A percentile compares a stretch with the other conserved stretches of the same genome.
Conservation (phyloP, 768 basidiomycete genomes). For the Termitomyces sp. region DNA sequence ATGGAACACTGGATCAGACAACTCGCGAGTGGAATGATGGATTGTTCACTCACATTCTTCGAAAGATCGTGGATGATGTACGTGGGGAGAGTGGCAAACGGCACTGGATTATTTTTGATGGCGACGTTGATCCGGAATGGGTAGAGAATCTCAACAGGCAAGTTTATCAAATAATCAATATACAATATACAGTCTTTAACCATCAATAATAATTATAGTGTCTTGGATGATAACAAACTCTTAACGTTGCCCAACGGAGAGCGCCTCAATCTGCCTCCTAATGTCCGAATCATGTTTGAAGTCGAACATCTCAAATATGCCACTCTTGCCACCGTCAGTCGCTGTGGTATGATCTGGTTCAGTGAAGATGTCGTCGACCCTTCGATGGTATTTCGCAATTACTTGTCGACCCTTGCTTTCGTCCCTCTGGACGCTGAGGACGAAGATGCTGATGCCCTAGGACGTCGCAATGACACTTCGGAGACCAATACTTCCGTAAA, state of each 20-base stretch:
- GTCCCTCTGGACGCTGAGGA: constrained; percentile 86
- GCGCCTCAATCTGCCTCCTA: constrained; percentile 92
- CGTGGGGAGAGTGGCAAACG: constrained; percentile 95
- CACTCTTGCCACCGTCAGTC: constrained; percentile 97
- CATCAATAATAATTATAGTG: constrained; percentile 43
- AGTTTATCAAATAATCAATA: constrained; percentile 18
- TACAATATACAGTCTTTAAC: constrained; percentile 1
- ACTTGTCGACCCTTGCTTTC: constrained; percentile 70
- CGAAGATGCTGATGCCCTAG: constrained; percentile 66
- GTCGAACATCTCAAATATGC: constrained; percentile 97
- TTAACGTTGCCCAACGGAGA: constrained; percentile 97
- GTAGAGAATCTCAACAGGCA: constrained; percentile 99
- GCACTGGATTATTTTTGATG: constrained; percentile 99
- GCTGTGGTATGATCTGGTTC: constrained; percentile 99
- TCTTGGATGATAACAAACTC: constrained; percentile 97
- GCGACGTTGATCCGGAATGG: constrained; percentile 99
- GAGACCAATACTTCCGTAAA: constrained; percentile 57
- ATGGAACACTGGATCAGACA: constrained; percentile 94
- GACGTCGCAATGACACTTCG: constrained; percentile 50
- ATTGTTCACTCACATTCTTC: constrained; percentile 93
- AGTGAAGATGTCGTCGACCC: constrained; percentile 94
- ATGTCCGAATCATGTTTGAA: constrained; percentile 99
- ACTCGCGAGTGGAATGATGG: constrained; percentile 99
- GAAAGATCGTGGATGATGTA: constrained; percentile 98
- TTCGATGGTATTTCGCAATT: constrained; percentile 86